Conservation (phyloP, 345 rosid genomes). For the Salix caprea region DNA sequence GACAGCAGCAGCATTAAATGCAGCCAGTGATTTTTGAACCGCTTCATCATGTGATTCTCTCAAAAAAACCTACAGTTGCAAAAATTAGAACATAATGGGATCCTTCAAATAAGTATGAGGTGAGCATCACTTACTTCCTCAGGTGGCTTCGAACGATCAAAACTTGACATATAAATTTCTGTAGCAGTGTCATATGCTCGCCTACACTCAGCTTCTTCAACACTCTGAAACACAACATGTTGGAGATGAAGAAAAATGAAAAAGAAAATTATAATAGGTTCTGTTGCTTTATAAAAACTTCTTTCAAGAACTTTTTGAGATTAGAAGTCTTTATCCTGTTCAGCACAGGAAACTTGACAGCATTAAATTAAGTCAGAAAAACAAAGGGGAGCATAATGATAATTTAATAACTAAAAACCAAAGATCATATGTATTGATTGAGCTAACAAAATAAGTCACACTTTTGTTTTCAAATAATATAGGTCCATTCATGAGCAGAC, state of each 20-base stretch:
- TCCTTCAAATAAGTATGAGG: conserved; percentile 11
- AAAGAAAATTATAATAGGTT: neutral
- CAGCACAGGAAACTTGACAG: neutral
- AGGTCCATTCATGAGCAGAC: neutral
- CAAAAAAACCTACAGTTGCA: conserved; percentile 52
- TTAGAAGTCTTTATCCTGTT: neutral
- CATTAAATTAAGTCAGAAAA: neutral
- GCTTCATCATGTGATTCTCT: conserved; percentile 95
- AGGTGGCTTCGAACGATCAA: conserved; percentile 69
- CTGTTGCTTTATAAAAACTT: neutral
- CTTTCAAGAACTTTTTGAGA: neutral
- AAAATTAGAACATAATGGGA: conserved; percentile 26
- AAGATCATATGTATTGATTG: neutral
- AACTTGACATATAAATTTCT: conserved; percentile 58
- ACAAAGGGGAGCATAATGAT: neutral
- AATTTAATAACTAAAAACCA: neutral
- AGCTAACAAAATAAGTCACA: neutral
- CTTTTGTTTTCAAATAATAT: neutral
- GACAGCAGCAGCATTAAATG: conserved; percentile 70
- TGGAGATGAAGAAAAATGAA: neutral
- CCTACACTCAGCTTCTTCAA: conserved; percentile 96
- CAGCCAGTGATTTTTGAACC: conserved; percentile 59
- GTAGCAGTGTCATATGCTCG: conserved; percentile 82
- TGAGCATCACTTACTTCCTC: conserved; percentile 63
- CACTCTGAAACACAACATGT: conserved; percentile 55